Evolutionary conservation across 2,329 filamentous ascomycete species (phyloP).

Genomic region (Ophiostoma populinum): DNA sequence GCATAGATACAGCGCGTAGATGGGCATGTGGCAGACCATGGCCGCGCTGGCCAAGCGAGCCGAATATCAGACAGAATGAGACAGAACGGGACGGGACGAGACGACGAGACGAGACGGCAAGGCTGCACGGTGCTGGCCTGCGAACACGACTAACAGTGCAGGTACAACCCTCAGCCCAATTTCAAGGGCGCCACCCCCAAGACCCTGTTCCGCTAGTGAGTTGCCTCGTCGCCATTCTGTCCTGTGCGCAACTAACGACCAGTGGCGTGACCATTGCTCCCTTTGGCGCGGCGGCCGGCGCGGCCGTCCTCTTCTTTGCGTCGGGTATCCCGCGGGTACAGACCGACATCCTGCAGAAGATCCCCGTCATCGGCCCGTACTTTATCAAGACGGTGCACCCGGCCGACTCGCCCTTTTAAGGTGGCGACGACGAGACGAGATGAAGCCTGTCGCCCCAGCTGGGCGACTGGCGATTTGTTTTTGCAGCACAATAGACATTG

Average conservation of each 20-base stretch:
- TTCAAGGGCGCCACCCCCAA: slow-evolving; percentile 30
- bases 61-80: too few relatives aligned
- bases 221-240: background rate
- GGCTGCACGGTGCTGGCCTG: too few relatives aligned
- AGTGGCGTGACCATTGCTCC: slow-evolving; percentile 35
- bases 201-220: slow-evolving; percentile 17
- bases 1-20: too few relatives aligned
- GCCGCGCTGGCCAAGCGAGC: too few relatives aligned
- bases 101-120: too few relatives aligned
- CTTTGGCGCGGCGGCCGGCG: slow-evolving; percentile 39
- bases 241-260: background rate
- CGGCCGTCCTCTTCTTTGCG: slow-evolving; percentile 40
- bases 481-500: too few relatives aligned
- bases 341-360: slow-evolving; percentile 42
- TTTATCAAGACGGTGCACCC: slow-evolving; percentile 37
- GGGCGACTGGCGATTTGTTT: too few relatives aligned
- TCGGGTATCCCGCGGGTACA: slow-evolving; percentile 45
- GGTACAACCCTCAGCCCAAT: slow-evolving; percentile 43
- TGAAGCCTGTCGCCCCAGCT: too few relatives aligned
- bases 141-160: too few relatives aligned
- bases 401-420: slow-evolving; percentile 25
- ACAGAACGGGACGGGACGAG: too few relatives aligned
- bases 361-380: slow-evolving; percentile 34
- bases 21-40: too few relatives aligned
- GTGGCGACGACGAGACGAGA: too few relatives aligned